phyloP scores from a whole-genome alignment of 192 early-diverging fungal species.

The Rhizophlyctis rosea region DNA sequence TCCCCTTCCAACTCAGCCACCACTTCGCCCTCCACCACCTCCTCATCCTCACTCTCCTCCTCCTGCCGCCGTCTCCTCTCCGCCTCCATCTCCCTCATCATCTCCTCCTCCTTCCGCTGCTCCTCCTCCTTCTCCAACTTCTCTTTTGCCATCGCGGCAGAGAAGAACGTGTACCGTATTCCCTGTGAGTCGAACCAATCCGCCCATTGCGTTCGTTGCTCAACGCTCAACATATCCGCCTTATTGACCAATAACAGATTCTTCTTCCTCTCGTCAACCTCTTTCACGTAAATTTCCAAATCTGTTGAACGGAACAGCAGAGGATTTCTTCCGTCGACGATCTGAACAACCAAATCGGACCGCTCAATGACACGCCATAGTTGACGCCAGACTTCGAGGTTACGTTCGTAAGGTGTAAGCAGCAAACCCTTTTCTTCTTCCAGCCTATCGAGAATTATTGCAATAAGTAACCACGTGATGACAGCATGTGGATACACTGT shows the following conservation, averaged over 20 bases:
- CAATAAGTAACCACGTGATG: too few relatives aligned
- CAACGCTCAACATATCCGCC: slow-evolving; percentile 90
- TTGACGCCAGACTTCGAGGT: slow-evolving; percentile 98
- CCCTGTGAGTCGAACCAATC: slow-evolving; percentile 80
- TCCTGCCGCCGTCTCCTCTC: slow-evolving; percentile 24
- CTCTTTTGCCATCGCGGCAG: slow-evolving; percentile 80
- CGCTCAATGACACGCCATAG: slow-evolving; percentile 98
- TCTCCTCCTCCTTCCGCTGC: slow-evolving; percentile 23
- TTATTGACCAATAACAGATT: slow-evolving; percentile 96
- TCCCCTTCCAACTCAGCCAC: slow-evolving; percentile 8
- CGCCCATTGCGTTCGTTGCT: slow-evolving; percentile 83
- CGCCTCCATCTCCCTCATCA: slow-evolving; percentile 17
- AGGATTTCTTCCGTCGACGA: slow-evolving; percentile 97
- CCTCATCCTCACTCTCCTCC: slow-evolving; percentile 28
- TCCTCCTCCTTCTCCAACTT: slow-evolving; percentile 68
- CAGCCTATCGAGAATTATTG: slow-evolving; percentile 52
- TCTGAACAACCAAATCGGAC: slow-evolving; percentile 94
- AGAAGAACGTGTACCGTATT: slow-evolving; percentile 91
- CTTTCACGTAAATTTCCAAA: slow-evolving; percentile 85
- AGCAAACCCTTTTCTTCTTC: slow-evolving; percentile 91
- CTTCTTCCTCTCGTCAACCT: slow-evolving; percentile 82
- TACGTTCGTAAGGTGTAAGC: slow-evolving; percentile 97
- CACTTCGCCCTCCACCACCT: slow-evolving; percentile 3
- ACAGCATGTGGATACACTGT: too few relatives aligned
- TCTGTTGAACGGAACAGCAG: slow-evolving; percentile 87